These are phyloP conservation scores for Lactarius sp. DNA, from an alignment of 768 basidiomycete species.

Conservation along the genomic window DNA sequence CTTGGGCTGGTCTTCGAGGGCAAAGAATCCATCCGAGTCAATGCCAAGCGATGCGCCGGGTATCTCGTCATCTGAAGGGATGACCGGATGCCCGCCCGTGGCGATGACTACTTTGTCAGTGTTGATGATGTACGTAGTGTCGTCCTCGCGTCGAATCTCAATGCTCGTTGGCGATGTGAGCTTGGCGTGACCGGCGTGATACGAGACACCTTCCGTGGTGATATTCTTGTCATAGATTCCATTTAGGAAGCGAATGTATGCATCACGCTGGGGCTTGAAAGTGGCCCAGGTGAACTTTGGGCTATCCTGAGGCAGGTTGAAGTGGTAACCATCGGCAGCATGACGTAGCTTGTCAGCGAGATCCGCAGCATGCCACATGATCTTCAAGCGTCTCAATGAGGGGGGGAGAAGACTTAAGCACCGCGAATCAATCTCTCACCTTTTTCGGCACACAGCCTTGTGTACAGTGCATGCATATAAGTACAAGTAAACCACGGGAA, in stretches of 20 bases:
- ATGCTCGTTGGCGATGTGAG: conserved; percentile 67
- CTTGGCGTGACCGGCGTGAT: conserved; percentile 72
- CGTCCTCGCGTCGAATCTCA: conserved; percentile 66
- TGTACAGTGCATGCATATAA: not conserved
- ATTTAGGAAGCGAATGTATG: conserved; percentile 87
- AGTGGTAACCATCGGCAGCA: conserved; percentile 69
- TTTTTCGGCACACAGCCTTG: conserved; percentile 97
- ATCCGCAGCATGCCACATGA: conserved; percentile 98
- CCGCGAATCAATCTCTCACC: conserved; percentile 37
- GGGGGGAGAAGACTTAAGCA: not conserved
- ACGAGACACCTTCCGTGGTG: conserved; percentile 80
- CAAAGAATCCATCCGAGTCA: conserved; percentile 95
- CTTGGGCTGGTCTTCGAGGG: conserved; percentile 83
- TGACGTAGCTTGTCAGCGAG: conserved; percentile 78
- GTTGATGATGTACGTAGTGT: conserved; percentile 62
- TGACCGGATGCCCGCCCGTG: conserved; percentile 78
- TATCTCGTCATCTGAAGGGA: conserved; percentile 72
- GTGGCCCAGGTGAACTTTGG: conserved; percentile 82
- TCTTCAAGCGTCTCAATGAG: conserved; percentile 39
- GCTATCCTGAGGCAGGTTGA: conserved; percentile 38
- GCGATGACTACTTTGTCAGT: conserved; percentile 80
- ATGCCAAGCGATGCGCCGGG: conserved; percentile 91
- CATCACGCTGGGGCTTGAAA: conserved; percentile 93
- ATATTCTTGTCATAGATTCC: conserved; percentile 90
- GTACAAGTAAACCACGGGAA: not conserved